A percentile compares a stretch with the other conserved stretches of the same genome.
phyloP scores from a whole-genome alignment of 768 basidiomycete genomes.

The Amanita jacksonii region DNA sequence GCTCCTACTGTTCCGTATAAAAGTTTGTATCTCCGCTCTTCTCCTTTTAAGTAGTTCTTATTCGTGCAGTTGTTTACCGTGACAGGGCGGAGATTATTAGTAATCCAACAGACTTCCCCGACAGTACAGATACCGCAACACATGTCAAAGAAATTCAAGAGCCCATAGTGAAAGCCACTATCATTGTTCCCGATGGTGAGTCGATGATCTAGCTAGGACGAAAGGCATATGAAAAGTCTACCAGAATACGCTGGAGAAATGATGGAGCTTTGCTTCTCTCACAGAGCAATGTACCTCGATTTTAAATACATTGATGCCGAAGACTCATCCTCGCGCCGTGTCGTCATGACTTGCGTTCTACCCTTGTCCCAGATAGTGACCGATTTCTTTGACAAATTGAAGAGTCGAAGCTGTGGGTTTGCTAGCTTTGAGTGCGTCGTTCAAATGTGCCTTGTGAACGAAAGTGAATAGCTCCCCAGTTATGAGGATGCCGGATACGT shows the following conservation, averaged over 20 bases:
- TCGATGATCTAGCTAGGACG: background rate
- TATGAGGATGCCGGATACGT: conserved; percentile 94
- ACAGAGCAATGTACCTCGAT: conserved; percentile 76
- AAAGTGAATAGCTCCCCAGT: conserved; percentile 29
- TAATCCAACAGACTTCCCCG: conserved; percentile 95
- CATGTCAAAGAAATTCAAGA: conserved; percentile 77
- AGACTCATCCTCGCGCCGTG: conserved; percentile 43
- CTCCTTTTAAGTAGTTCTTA: conserved; percentile 6
- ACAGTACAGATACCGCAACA: conserved; percentile 49
- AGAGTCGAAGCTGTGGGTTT: conserved; percentile 86
- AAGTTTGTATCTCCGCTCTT: conserved; percentile 31
- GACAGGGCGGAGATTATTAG: conserved; percentile 61
- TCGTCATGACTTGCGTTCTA: conserved; percentile 75
- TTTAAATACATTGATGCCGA: conserved; percentile 73
- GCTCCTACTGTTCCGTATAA: conserved; percentile 95
- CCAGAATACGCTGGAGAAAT: conserved; percentile 89
- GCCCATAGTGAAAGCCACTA: conserved; percentile 87
- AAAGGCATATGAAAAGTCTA: conserved; percentile 3
- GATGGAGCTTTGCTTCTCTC: conserved; percentile 88
- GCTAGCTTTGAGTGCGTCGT: conserved; percentile 79
- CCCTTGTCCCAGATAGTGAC: conserved; percentile 91
- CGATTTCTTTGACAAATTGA: conserved; percentile 91
- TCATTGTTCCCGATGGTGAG: conserved; percentile 88
- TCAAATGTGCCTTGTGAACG: background rate
- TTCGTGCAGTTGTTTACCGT: conserved; percentile 58